Base-by-base conservation (phyloP, 306 rosid species). In the Sphenostylis stenocarpa region DNA sequence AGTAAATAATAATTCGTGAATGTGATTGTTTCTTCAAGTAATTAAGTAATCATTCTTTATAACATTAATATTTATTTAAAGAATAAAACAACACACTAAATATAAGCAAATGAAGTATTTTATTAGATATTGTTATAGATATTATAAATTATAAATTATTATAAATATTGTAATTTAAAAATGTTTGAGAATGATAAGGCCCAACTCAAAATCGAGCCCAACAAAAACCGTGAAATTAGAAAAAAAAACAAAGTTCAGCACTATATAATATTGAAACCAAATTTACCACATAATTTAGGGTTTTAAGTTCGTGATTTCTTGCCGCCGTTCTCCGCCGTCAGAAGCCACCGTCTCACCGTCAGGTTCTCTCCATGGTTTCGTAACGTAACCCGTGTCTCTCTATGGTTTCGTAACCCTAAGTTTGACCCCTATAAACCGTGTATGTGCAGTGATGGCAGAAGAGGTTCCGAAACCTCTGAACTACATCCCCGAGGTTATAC, bases 381-480 rank as follows among this genome's bases (percentile, higher is more conserved):
- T 0, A 57, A 26, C 33, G 24, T 36, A 26, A 0, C 6, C 38
- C 4, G 38, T 57, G n/a, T 19, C 24, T 23, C 65, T 28, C 11
- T 12, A 0, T 3, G 52, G 5, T 20, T 15, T 36, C 52, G n/a
- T 23, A n/a, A 43, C 3, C 13, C 17, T 67, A 43, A 60, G 31
- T 20, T 13, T 8, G 15, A 24, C 5, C 14, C 7, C 2, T 52
- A 20, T 15, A 20, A 7, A 47, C 60, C 4, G n/a, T 12, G 16
- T 60, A 7, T 60, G 26, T 24, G 60, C 70, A 65, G 73, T 15
- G 17, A 85, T 85, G 88, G 81, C 85, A 13, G 85, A 74, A 71
- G 79, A 74, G 51, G 77, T 56, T n/a, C 48, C 76, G 1, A 77
- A 81, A 61, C 57, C 78, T 19, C 65, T 85, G 13, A 74, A 56